Percentiles rank a stretch among this genome's conserved stretches.
phyloP scores from a whole-genome alignment of 192 early-diverging fungal genomes.

The Podila horticola region DNA sequence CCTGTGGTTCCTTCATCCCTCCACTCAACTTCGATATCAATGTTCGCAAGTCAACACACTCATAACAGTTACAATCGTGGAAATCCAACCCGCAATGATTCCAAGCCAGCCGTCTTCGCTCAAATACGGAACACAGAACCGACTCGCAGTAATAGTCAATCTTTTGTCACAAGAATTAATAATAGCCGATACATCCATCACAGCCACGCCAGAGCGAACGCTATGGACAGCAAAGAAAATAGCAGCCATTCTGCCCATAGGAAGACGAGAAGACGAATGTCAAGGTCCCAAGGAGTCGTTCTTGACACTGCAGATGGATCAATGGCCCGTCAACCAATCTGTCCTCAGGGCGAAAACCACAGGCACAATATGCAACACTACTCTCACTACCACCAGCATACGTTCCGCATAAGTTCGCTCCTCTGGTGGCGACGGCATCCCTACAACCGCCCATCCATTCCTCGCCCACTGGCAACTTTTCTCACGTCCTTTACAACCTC shows the following conservation, averaged over 20 bases:
- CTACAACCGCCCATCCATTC: neutral
- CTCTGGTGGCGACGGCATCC: neutral
- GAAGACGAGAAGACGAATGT: slow-evolving; percentile 19
- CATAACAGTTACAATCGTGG: neutral
- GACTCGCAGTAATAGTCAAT: neutral
- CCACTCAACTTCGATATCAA: neutral
- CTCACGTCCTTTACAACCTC: neutral
- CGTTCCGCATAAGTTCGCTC: neutral
- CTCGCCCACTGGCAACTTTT: neutral
- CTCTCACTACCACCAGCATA: neutral
- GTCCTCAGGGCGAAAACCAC: neutral
- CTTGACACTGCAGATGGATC: neutral
- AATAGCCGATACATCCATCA: neutral
- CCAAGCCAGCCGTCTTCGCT: neutral
- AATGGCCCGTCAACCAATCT: neutral
- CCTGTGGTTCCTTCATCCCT: neutral
- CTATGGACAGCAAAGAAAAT: neutral
- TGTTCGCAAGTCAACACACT: neutral
- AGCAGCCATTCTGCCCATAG: slow-evolving; percentile 15
- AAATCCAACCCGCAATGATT: neutral
- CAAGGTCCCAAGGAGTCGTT: neutral
- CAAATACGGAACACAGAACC: neutral
- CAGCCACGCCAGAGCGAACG: neutral
- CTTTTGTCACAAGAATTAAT: neutral
- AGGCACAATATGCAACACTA: neutral